Evolutionary conservation across 1,284 basidiomycete species (phyloP).

Genomic region (Ganoderma sinense): DNA sequence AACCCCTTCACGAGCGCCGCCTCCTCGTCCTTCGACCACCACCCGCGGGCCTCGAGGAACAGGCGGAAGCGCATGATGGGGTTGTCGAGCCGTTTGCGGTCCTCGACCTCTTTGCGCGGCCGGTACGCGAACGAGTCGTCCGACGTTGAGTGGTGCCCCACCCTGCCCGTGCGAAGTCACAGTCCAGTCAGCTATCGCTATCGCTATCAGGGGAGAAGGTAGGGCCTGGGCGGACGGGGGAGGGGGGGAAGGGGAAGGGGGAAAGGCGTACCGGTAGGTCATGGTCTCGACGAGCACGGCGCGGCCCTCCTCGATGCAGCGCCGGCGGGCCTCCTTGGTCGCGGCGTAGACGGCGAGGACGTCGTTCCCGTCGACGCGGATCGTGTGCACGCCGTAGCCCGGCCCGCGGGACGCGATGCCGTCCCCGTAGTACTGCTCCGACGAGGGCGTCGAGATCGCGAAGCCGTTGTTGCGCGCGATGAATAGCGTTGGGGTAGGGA

Average conservation of each 20-base stretch:
- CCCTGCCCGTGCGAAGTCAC: slow-evolving; percentile 46
- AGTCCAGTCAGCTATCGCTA: not conserved
- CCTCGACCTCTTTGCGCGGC: slow-evolving; percentile 85
- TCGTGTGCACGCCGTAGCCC: slow-evolving; percentile 92
- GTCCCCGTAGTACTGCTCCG: slow-evolving; percentile 92
- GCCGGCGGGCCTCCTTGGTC: slow-evolving; percentile 78
- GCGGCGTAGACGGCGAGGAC: slow-evolving; percentile 88
- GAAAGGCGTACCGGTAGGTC: slow-evolving; percentile 75
- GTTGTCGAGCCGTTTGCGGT: slow-evolving; percentile 88
- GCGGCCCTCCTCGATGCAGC: slow-evolving; percentile 82
- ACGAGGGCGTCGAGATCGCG: slow-evolving; percentile 92
- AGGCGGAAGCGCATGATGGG: slow-evolving; percentile 86
- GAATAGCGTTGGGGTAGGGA: slow-evolving; percentile 77
- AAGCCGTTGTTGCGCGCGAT: slow-evolving; percentile 91
- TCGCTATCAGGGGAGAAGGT: not conserved
- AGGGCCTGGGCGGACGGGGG: not conserved
- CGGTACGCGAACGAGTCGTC: slow-evolving; percentile 95
- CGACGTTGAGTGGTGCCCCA: slow-evolving; percentile 95
- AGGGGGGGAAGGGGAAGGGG: not conserved
- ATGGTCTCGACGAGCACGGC: slow-evolving; percentile 93
- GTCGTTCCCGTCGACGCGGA: slow-evolving; percentile 95
- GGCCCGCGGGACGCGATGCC: slow-evolving; percentile 94
- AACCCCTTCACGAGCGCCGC: slow-evolving; percentile 73
- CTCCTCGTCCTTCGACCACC: slow-evolving; percentile 87
- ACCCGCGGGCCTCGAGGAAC: slow-evolving; percentile 84